Conservation (phyloP, 129 eudicot genomes). For the Deinandra increscens region DNA sequence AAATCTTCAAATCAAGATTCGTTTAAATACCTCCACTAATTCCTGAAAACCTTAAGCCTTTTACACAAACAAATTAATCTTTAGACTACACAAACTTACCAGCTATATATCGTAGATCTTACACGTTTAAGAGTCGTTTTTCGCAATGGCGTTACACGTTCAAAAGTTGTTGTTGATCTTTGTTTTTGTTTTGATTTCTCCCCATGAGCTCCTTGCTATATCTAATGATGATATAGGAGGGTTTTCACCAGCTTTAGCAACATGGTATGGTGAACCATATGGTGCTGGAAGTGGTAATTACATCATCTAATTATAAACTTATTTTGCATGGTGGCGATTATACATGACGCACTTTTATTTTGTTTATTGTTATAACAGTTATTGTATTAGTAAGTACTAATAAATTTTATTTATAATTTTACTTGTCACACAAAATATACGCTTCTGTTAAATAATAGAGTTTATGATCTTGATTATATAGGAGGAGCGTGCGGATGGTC, state of each 20-base stretch:
- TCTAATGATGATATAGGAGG: constrained; percentile 14
- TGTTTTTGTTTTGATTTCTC: constrained; percentile 21
- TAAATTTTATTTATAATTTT: too few relatives aligned
- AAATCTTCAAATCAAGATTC: constrained; percentile 25
- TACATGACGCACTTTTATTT: too few relatives aligned
- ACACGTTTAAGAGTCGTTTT: too few relatives aligned
- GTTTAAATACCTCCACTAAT: constrained; percentile 21
- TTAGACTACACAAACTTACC: too few relatives aligned
- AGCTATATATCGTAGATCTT: too few relatives aligned
- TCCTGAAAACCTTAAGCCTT: background rate
- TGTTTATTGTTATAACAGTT: too few relatives aligned
- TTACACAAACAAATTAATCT: constrained; percentile 10
- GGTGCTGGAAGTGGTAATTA: constrained; percentile 51
- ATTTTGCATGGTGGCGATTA: too few relatives aligned
- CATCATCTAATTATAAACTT: background rate
- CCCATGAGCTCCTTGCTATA: constrained; percentile 2
- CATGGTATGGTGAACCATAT: constrained; percentile 40
- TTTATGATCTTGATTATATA: constrained; percentile 3
- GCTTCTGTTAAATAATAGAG: background rate
- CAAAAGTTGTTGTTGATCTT: constrained; percentile 10
- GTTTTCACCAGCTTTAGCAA: constrained; percentile 42
- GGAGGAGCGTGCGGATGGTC: constrained; percentile 54
- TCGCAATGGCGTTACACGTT: constrained; percentile 18
- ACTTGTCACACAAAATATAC: too few relatives aligned
- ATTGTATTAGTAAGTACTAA: too few relatives aligned